Percentiles rank a stretch among this genome's conserved stretches.
Evolutionary conservation across 371 early-diverging fungal genomes (phyloP).

Genomic region (Apophysomyces trapeziformis): DNA sequence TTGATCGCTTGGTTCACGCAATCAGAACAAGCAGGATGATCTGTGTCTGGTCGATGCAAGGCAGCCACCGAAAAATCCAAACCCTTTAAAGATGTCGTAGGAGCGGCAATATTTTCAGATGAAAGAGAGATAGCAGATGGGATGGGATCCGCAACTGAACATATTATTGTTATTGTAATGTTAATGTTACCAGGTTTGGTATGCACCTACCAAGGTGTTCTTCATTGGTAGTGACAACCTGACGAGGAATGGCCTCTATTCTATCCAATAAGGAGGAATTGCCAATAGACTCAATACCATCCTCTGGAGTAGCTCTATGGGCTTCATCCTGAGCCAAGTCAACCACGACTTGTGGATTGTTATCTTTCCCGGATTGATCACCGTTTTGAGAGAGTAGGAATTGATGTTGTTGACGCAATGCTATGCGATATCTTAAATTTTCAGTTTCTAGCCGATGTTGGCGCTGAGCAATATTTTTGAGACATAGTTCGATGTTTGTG

Average conservation of each 20-base stretch:
- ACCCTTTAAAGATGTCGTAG: constrained; percentile 6
- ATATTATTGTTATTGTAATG: too few relatives aligned
- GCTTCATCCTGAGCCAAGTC: background rate
- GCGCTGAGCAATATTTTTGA: constrained; percentile 43
- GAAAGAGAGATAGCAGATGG: constrained; percentile 22
- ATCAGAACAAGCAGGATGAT: constrained; percentile 34
- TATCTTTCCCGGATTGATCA: background rate
- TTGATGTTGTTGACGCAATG: constrained; percentile 46
- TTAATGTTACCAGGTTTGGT: background rate
- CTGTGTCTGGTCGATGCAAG: constrained; percentile 8
- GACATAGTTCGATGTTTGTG: constrained; percentile 29
- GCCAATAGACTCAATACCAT: constrained; percentile 25
- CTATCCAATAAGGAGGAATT: constrained; percentile 24
- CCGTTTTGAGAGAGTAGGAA: constrained; percentile 22
- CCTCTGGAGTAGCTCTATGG: constrained; percentile 27
- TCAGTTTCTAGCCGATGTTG: constrained; percentile 48
- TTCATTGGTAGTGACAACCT: constrained; percentile 19
- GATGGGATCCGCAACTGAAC: background rate
- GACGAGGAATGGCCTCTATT: constrained; percentile 19
- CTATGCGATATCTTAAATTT: constrained; percentile 41
- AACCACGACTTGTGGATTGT: background rate
- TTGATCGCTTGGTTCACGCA: constrained; percentile 51
- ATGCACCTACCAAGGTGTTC: constrained; percentile 16
- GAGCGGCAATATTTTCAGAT: constrained; percentile 12
- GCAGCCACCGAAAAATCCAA: background rate